Conservation (phyloP, 306 rosid species). For the Cucurbita moschata region DNA sequence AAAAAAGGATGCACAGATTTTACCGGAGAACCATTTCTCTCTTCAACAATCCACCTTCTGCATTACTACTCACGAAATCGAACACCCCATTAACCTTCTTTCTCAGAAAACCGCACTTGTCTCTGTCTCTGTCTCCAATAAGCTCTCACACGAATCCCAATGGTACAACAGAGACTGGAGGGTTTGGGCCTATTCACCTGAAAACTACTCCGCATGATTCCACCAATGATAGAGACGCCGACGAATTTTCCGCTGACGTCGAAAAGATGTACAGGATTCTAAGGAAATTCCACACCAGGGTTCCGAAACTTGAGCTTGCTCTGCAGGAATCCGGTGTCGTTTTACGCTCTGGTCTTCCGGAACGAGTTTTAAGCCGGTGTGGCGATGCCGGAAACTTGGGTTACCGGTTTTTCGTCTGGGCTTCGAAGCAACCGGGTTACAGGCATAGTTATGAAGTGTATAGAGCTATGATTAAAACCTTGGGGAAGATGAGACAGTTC, state of each 20-base stretch:
- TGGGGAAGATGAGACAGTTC: slow-evolving; percentile 74
- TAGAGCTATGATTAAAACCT: slow-evolving; percentile 56
- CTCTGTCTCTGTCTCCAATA: slow-evolving; percentile 6
- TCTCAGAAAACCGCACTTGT: slow-evolving; percentile 1
- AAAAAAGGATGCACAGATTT: slow-evolving; percentile 25
- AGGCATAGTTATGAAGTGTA: slow-evolving; percentile 43
- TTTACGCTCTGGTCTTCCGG: slow-evolving; percentile 51
- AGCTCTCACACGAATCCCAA: not conserved
- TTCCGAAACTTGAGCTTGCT: slow-evolving; percentile 67
- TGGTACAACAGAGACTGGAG: not conserved
- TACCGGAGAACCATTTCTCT: slow-evolving; percentile 11
- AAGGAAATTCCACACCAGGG: slow-evolving; percentile 57
- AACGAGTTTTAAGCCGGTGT: slow-evolving; percentile 52
- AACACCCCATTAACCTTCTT: slow-evolving; percentile 5
- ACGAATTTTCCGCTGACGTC: slow-evolving; percentile 55
- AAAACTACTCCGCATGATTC: slow-evolving; percentile 6
- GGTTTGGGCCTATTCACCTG: slow-evolving; percentile 31
- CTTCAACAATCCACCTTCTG: not conserved
- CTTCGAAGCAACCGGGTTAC: slow-evolving; percentile 51
- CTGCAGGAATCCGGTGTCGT: slow-evolving; percentile 57
- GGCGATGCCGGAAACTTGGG: slow-evolving; percentile 84
- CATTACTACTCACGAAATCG: slow-evolving; percentile 3
- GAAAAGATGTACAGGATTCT: slow-evolving; percentile 57
- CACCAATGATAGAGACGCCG: slow-evolving; percentile 13
- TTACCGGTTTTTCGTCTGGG: slow-evolving; percentile 60